phyloP scores from a whole-genome alignment of 257 asterid species.

The Asclepias syriaca region DNA sequence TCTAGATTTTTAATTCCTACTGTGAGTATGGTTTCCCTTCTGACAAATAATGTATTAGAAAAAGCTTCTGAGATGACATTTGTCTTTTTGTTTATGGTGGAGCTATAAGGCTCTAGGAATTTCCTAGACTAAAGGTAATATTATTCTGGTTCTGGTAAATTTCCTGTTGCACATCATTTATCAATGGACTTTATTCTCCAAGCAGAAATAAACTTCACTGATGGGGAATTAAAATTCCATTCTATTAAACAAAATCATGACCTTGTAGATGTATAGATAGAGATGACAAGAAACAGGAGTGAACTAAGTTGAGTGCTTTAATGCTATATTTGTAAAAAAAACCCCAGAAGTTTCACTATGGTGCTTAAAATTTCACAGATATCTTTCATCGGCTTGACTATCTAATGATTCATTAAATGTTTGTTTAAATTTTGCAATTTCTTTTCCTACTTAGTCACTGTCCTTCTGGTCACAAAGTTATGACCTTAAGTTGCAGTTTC shows the following conservation, averaged over 20 bases:
- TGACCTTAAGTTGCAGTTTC: background rate
- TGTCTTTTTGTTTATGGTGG: background rate
- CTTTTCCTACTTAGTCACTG: background rate
- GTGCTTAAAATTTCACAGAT: background rate
- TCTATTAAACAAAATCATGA: background rate
- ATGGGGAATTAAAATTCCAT: background rate
- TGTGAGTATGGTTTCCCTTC: background rate
- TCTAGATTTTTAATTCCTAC: background rate
- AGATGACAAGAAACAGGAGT: background rate
- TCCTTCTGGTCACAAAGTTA: background rate
- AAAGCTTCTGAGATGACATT: background rate
- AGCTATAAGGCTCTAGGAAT: background rate
- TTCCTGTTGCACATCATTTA: background rate
- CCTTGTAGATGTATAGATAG: background rate
- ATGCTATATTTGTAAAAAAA: background rate
- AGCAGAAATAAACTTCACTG: background rate
- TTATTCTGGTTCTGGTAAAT: background rate
- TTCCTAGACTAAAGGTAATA: background rate
- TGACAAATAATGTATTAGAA: background rate
- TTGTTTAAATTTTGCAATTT: background rate
- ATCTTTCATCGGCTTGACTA: background rate
- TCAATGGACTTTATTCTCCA: background rate
- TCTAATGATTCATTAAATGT: background rate
- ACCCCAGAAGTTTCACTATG: no score
- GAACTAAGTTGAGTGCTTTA: background rate